Base-by-base conservation (phyloP, 148 eudicot genomes). In the Chenopodium quinoa region DNA sequence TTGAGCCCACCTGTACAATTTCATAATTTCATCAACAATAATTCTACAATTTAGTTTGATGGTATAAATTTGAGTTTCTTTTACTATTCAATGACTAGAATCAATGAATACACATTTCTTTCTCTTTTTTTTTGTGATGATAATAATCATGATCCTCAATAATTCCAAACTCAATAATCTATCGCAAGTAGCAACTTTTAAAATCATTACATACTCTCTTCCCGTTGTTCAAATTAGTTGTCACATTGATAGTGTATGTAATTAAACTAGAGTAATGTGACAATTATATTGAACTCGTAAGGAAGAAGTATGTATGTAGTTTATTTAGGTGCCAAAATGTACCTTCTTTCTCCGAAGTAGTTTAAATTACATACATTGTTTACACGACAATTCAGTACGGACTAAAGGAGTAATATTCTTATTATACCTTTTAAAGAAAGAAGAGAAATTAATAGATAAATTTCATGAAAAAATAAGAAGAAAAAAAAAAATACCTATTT, bases 1-100 rank as follows among this genome's bases (percentile, higher is more conserved):
- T 77, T 92, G 94, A 69, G 98, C 98, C 98, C 98, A 94, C 88
- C 98, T 94, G 85, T 52, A 74, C 7, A 72, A 73, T 70, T 9
- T 48, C 19, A 50, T 17, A 32, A 52, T 64, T 20, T 20, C 50
- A 69, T 54, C 22, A 82, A 19, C 79, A 67, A 78, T 44, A 40
- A 40, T 13, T 74, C 22, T 0, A 52, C 11, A 25, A 74, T 19
- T 50, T 17, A 74, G 22, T 74, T 6, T 50, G 17, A 74, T 12
- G 4, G 7, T 23, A 23, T 0, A 3, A 48, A 12, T 1, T 69
- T 16, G 71, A 67, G 37, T 29, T 22, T 47, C 48, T 72, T 44
- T 72, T 19, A 20, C 23, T n/a, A 46, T 1, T 37, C n/a, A 70
- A 37, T 71, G 74, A 37, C 44, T 71, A 37, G 25, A 72, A 46